Evolutionary conservation across 495 filamentous ascomycete genomes (phyloP).

Genomic region (Penicillium odoratum): DNA sequence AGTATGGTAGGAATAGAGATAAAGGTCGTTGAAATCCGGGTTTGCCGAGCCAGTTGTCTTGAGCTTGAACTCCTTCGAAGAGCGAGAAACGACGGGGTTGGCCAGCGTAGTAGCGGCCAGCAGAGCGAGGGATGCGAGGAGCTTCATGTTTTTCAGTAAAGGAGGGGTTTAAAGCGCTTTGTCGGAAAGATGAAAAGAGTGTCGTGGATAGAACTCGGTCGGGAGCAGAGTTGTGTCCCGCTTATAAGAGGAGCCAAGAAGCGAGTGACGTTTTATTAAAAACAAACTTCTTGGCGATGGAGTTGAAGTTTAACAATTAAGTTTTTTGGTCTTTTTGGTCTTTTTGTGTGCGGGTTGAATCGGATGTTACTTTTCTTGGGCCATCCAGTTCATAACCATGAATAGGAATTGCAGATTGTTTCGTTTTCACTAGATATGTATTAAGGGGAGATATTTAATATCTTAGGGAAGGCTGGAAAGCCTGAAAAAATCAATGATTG

Average conservation of each 20-base stretch:
- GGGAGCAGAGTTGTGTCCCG: background rate
- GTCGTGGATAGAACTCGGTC: background rate
- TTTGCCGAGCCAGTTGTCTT: constrained; percentile 39
- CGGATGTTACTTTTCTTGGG: background rate
- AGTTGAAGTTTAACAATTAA: background rate
- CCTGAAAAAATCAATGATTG: background rate
- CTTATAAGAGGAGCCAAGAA: background rate
- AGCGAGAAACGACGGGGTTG: constrained; percentile 16
- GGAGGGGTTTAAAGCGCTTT: background rate
- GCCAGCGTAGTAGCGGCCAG: constrained; percentile 30
- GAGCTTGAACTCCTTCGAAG: constrained; percentile 39
- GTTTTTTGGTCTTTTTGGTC: background rate
- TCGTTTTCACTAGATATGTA: background rate
- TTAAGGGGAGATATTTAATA: background rate
- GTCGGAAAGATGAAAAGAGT: background rate
- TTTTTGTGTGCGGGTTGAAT: background rate
- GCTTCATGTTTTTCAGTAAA: constrained; percentile 28
- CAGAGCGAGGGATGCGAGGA: constrained; percentile 33
- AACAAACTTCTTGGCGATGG: constrained; percentile 1
- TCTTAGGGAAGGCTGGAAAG: background rate
- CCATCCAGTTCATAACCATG: background rate
- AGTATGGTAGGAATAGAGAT: constrained; percentile 49
- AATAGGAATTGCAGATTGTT: background rate
- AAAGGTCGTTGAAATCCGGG: constrained; percentile 42
- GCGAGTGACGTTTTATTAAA: background rate